These are phyloP conservation scores for Xylariaceae sp. DNA, from an alignment of 2,329 filamentous ascomycete genomes.

Conservation along the genomic window DNA sequence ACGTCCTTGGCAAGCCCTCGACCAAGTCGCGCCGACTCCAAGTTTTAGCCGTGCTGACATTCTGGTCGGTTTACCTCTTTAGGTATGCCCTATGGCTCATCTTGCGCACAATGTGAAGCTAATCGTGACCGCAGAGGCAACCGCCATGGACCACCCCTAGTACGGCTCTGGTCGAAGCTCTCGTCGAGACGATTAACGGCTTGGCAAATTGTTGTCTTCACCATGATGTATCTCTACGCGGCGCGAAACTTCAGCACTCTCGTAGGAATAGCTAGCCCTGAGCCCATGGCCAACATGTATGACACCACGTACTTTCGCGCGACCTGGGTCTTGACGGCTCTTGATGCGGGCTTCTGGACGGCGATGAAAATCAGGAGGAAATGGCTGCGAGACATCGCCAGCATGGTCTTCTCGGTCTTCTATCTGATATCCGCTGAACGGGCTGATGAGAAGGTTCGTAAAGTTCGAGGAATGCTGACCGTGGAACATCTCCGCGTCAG, in stretches of 20 bases:
- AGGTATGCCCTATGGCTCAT: conserved; percentile 43
- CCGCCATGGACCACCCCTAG: conserved; percentile 77
- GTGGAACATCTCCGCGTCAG: conserved; percentile 86
- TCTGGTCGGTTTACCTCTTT: conserved; percentile 83
- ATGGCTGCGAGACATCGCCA: conserved; percentile 75
- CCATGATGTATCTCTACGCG: conserved; percentile 85
- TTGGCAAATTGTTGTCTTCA: conserved; percentile 85
- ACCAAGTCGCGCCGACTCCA: conserved; percentile 88
- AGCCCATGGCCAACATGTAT: conserved; percentile 92
- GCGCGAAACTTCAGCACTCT: conserved; percentile 91
- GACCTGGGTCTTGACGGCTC: conserved; percentile 90
- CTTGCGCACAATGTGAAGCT: conserved; percentile 9
- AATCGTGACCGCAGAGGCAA: conserved; percentile 56
- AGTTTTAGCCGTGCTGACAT: conserved; percentile 81
- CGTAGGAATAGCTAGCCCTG: conserved; percentile 82
- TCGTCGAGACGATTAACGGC: conserved; percentile 68
- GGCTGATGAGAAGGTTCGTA: conserved; percentile 93
- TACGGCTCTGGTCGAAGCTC: conserved; percentile 64
- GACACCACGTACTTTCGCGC: conserved; percentile 88
- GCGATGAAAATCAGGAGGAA: conserved; percentile 83
- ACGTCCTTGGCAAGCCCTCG: conserved; percentile 86
- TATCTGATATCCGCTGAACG: conserved; percentile 90
- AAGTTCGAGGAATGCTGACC: conserved; percentile 78
- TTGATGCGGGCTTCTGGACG: conserved; percentile 97
- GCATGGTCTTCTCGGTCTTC: conserved; percentile 79